Conservation (phyloP, 2,329 filamentous ascomycete genomes). For the Cordyceps fumosorosea region DNA sequence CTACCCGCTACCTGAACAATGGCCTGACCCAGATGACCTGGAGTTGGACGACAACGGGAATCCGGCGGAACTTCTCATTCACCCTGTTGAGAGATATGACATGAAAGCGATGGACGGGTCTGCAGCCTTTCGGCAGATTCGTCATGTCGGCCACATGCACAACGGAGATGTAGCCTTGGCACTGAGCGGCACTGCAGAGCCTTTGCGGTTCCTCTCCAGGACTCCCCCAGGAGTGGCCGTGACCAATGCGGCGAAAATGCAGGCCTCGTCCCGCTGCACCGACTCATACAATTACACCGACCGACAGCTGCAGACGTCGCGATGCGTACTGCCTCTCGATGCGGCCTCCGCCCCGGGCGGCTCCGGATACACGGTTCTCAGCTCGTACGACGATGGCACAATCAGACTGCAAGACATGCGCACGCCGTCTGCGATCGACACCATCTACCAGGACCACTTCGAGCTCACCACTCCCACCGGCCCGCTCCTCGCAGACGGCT, state of each 20-base stretch:
- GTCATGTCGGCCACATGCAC: not conserved
- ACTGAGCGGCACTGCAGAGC: constrained; percentile 17
- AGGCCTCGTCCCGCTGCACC: not conserved
- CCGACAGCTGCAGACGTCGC: constrained; percentile 14
- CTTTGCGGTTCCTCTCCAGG: constrained; percentile 33
- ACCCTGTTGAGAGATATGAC: not conserved
- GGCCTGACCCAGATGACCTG: not conserved
- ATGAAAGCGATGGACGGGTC: not conserved
- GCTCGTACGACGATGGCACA: constrained; percentile 39
- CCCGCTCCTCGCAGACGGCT: constrained; percentile 33
- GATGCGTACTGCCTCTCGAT: constrained; percentile 33
- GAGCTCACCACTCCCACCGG: constrained; percentile 32
- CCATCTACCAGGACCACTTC: constrained; percentile 40
- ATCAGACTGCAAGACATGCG: constrained; percentile 32
- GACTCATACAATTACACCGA: constrained; percentile 5
- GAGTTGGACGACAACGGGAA: not conserved
- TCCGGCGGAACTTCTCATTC: not conserved
- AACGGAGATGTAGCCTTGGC: constrained; percentile 3
- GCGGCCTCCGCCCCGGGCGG: constrained; percentile 17
- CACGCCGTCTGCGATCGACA: constrained; percentile 32
- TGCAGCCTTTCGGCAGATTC: not conserved
- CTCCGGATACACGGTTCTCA: constrained; percentile 31
- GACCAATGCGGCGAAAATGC: constrained; percentile 26
- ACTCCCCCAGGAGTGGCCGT: constrained; percentile 32
- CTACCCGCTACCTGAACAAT: constrained; percentile 11